Conservation (phyloP, 805 yeast species). For the Tetrapisispora arboricola region DNA sequence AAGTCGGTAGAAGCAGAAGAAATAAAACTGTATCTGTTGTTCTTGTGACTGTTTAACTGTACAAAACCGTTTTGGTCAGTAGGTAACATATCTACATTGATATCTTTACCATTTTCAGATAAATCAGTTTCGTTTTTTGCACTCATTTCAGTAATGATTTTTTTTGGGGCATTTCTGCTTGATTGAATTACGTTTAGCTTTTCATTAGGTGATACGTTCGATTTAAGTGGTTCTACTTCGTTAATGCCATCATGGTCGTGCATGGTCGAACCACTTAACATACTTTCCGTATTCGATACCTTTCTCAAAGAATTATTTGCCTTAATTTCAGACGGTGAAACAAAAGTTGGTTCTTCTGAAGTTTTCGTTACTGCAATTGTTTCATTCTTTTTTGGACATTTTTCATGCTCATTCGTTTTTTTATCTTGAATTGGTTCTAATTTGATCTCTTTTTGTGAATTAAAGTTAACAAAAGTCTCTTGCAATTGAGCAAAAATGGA, state of each 20-base stretch:
- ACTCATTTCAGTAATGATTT: neutral
- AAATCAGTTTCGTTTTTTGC: constrained; percentile 1
- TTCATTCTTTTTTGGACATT: neutral
- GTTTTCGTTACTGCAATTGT: neutral
- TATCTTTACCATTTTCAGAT: constrained; percentile 10
- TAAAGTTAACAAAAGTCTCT: neutral
- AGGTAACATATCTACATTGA: constrained; percentile 14
- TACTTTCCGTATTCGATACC: constrained; percentile 7
- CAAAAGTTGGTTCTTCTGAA: neutral
- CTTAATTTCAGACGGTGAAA: too few relatives aligned
- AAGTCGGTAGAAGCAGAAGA: constrained; percentile 26
- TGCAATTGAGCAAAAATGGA: constrained; percentile 2
- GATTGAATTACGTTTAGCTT: constrained; percentile 2
- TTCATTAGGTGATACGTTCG: neutral
- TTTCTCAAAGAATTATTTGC: constrained; percentile 1
- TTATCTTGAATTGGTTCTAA: neutral
- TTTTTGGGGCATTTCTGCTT: neutral
- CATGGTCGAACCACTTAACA: constrained; percentile 11
- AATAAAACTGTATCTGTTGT: constrained; percentile 25
- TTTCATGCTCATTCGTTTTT: neutral
- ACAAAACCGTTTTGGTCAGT: constrained; percentile 17
- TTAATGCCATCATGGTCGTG: constrained; percentile 6
- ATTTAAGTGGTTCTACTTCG: neutral
- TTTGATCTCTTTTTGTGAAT: neutral
- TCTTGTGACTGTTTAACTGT: constrained; percentile 5